These are phyloP conservation scores for Sporobolomyces pararoseus DNA, from an alignment of 768 basidiomycete genomes.

Conservation along the genomic window DNA sequence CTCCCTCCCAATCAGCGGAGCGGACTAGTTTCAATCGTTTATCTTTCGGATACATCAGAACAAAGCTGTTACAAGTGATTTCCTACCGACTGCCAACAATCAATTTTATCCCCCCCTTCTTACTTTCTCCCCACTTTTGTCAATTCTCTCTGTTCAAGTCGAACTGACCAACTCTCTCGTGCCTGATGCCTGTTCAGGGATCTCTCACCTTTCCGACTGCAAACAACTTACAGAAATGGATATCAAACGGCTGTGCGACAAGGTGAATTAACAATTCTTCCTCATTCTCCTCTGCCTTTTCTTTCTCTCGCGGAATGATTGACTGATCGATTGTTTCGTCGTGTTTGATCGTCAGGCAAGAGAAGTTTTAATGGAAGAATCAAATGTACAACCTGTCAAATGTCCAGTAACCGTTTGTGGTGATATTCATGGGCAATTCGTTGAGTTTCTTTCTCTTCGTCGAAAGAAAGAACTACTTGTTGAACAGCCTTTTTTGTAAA, in stretches of 20 bases:
- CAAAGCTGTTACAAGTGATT: too few species aligned
- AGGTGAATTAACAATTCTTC: conserved; percentile 59
- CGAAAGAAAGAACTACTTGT: too few species aligned
- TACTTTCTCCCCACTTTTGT: conserved; percentile 11
- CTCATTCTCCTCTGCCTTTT: too few species aligned
- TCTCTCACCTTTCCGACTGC: conserved; percentile 91
- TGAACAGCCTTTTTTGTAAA: too few species aligned
- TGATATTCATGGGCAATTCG: conserved; percentile 99
- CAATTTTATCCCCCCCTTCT: neutral
- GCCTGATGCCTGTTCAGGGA: conserved; percentile 54
- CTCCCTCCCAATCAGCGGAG: too few species aligned
- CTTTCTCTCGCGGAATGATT: neutral
- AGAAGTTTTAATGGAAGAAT: conserved; percentile 98
- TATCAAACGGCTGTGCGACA: conserved; percentile 97
- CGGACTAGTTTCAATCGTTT: too few species aligned
- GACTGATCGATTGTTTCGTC: neutral
- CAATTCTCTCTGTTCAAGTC: neutral
- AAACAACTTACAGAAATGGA: conserved; percentile 93
- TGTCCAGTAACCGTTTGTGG: conserved; percentile 99
- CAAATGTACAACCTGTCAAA: conserved; percentile 95
- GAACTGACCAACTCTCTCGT: neutral
- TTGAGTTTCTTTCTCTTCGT: conserved; percentile 54
- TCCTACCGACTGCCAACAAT: neutral
- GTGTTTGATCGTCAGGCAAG: conserved; percentile 63
- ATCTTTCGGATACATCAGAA: too few species aligned